phyloP scores from a whole-genome alignment of 169 alveolate species.

The Miamiensis avidus region DNA sequence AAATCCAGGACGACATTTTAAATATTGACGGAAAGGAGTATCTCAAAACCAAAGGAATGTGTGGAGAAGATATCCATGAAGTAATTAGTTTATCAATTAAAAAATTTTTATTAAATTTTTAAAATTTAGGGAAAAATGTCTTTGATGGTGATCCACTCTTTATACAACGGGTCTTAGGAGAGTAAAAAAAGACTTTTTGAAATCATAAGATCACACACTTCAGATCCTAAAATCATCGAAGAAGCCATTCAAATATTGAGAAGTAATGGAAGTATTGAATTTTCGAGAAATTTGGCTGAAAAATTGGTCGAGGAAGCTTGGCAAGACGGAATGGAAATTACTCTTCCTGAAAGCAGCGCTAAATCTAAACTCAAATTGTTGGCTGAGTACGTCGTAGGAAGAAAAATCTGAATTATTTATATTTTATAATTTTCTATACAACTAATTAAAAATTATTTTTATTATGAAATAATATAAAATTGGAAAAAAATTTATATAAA shows the following conservation, averaged over 20 bases:
- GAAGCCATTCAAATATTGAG: constrained; percentile 55
- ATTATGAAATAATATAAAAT: too few species aligned
- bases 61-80: constrained; percentile 75
- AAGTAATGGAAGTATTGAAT: constrained; percentile 34
- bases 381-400: constrained; percentile 19
- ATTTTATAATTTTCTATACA: too few species aligned
- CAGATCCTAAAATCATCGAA: constrained; percentile 32
- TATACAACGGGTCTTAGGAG: not conserved
- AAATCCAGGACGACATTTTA: constrained; percentile 74
- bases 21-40: constrained; percentile 60
- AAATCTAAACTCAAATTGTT: not conserved
- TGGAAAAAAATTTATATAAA: too few species aligned
- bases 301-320: constrained; percentile 16
- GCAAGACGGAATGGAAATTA: constrained; percentile 8
- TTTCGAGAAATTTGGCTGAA: constrained; percentile 27
- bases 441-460: too few species aligned
- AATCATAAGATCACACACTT: constrained; percentile 44
- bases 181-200: constrained; percentile 35
- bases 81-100: not conserved
- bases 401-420: constrained; percentile 28
- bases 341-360: constrained; percentile 10
- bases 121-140: constrained; percentile 55
- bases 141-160: constrained; percentile 59
- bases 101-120: not conserved
- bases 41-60: constrained; percentile 47